A percentile compares a stretch with the other conserved stretches of the same genome.
These are phyloP conservation scores for Lentinula sp. DNA, from an alignment of 768 basidiomycete genomes.

Conservation along the genomic window DNA sequence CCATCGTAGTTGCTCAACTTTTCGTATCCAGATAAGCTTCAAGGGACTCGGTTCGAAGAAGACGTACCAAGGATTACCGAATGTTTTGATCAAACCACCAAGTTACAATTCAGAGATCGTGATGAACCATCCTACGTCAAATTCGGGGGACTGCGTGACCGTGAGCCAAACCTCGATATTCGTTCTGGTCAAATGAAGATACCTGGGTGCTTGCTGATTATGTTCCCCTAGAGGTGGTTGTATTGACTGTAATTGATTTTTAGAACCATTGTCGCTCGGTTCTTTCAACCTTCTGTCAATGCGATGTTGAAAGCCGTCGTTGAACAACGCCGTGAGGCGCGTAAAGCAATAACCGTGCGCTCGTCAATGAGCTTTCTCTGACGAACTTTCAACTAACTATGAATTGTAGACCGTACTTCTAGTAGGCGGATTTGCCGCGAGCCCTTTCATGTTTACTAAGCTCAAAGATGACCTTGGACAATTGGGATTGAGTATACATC, in stretches of 20 bases:
- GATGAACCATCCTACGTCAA: slow-evolving; percentile 32
- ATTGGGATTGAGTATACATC: slow-evolving; percentile 26
- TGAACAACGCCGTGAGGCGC: slow-evolving; percentile 22
- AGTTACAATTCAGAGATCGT: slow-evolving; percentile 35
- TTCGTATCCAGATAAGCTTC: slow-evolving; percentile 8
- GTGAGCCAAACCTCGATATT: slow-evolving; percentile 31
- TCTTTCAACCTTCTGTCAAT: slow-evolving; percentile 39
- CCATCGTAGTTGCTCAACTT: no score
- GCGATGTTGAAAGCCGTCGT: slow-evolving; percentile 28
- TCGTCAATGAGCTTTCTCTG: not conserved
- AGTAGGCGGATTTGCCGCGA: slow-evolving; percentile 50
- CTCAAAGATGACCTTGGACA: slow-evolving; percentile 29
- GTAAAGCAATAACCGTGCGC: slow-evolving; percentile 26
- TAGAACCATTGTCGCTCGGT: slow-evolving; percentile 23
- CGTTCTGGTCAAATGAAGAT: slow-evolving; percentile 32
- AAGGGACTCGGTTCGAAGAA: slow-evolving; percentile 11
- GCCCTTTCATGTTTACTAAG: slow-evolving; percentile 38
- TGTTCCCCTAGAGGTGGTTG: not conserved
- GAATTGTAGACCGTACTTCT: slow-evolving; percentile 32
- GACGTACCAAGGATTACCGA: slow-evolving; percentile 30
- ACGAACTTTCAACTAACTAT: not conserved
- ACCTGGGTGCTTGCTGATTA: slow-evolving; percentile 20
- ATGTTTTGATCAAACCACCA: slow-evolving; percentile 31
- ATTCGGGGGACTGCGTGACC: slow-evolving; percentile 33
- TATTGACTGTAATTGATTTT: not conserved